Conservation (phyloP, 371 early-diverging fungal genomes). For the Choanephora cucurbitarum region DNA sequence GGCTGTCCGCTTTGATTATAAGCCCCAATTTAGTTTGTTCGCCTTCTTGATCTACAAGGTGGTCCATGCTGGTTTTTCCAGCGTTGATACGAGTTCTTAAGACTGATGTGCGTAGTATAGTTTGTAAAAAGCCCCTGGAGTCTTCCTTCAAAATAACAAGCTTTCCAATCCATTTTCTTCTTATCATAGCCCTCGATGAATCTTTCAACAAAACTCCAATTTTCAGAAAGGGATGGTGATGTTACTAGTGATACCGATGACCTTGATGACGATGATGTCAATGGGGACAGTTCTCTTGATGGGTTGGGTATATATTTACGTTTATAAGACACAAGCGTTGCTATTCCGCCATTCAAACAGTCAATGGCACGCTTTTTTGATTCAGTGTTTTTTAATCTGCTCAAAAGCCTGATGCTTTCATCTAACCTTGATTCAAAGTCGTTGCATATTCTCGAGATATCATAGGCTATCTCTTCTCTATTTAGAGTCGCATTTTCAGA, state of each 20-base stretch:
- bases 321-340: conserved; percentile 10
- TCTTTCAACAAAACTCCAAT: conserved; percentile 11
- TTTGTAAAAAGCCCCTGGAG: conserved; percentile 13
- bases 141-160: conserved; percentile 5
- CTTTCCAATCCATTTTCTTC: conserved; percentile 18
- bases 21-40: no score
- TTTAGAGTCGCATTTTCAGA: conserved; percentile 4
- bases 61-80: conserved; percentile 1
- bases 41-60: no score
- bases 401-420: conserved; percentile 10
- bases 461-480: conserved; percentile 1
- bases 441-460: conserved; percentile 11
- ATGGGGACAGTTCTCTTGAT: conserved; percentile 2
- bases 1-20: no score
- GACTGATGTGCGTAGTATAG: conserved; percentile 6
- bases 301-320: conserved; percentile 10
- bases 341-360: conserved; percentile 16
- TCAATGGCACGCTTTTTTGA: conserved; percentile 14
- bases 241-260: conserved; percentile 3
- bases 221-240: conserved; percentile 5
- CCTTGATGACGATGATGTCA: neutral
- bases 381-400: conserved; percentile 4
- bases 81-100: conserved; percentile 15
- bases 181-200: conserved; percentile 8
- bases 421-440: conserved; percentile 10